Base-by-base conservation (phyloP, 805 yeast species). In the Ogataea zsoltii region DNA sequence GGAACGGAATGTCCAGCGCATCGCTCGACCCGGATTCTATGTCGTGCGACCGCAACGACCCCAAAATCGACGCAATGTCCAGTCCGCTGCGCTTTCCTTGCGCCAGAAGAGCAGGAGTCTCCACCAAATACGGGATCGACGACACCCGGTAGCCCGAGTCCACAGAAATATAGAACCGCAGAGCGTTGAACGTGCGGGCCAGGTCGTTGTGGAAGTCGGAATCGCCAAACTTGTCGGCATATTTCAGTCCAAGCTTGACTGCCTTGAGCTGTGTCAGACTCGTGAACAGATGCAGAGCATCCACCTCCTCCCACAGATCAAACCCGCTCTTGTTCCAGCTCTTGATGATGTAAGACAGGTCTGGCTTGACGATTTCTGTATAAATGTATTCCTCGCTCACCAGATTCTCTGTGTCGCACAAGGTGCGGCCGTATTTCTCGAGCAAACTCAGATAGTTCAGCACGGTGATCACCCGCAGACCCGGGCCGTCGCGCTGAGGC, bases 401-500 rank as follows among this genome's bases (percentile, higher is more conserved):
- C 23, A 70, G 49, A 30, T 74, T 63, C n/a, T 64, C 60, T 0
- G 60, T 44, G 51, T 50, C 58, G 10, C 38, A 47, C 17, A 72
- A 44, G 0, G 42, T 25, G 32, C 53, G 40, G 16, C 65, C 59
- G 44, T 63, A 62, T 19, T 63, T 58, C 5, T 64, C 54, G 47
- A 82, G 63, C 2, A 75, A 54, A 17, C 69, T 65, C 48, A 87
- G 54, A 60, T 79, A 87, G 49, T 76, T 76, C 31, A 78, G 63
- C 17, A 83, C 72, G 1, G 96, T 76, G 45, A 84, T 74, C 10
- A 82, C 75, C 56, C 97, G 75, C 46, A 92, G 71, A 1, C 95
- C 91, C 0, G 98, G 97, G 0, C 98, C 98, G 63, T 92, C 98
- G 48, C 89, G 77, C 66, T 92, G 98, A 1, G 98, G 98, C 55